Base-by-base conservation (phyloP, 1,284 basidiomycete species). In the Papiliotrema nemorosa region DNA sequence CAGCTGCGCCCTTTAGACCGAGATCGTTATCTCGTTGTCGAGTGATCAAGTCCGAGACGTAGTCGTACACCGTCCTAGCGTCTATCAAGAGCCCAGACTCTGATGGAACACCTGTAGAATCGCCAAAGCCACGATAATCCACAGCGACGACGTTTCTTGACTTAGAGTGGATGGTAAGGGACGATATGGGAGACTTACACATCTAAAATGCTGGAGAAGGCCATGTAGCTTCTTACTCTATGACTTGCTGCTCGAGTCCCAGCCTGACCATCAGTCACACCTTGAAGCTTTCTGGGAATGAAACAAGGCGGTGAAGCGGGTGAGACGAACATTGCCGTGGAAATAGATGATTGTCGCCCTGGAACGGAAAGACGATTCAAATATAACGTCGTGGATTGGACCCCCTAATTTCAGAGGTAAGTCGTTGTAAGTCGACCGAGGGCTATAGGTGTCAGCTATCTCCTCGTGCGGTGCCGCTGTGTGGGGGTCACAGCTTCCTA, bases 91-190 rank as follows among this genome's bases (percentile, higher is more conserved):
- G 75, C 0, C 92, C 94, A 13, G 74, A 70, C 67, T 93, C 86
- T 10, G 80, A 83, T 0, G 92, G 92, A 1, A 69, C 71, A 1
- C 91, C 90, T 0, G 82, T 80, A 49, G 89, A 92, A 67, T 97
- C 91, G 0, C 79, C 93, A 62, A 88, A 97, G 0, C 93, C 93
- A n/a, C 90, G 83, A 67, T 94, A 94, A 72, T 96, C 92, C 39
- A 90, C 82, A 0, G 84, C 84, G 20, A 96, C 73, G 2, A 96
- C 84, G 66, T 94, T 96, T 16, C 69, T 70, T 37, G 24, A 12
- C 2, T 29, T 36, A 52, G n/a, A 88, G 13, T 4, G 7, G 22
- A 16, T 24, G 25, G 25, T 20, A 5, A 13, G 9, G 42, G 22
- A 16, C 9, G 35, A 20, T 25, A 10, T n/a, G n/a, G n/a, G 9